phyloP scores from a whole-genome alignment of 345 rosid genomes.

The Laguncularia racemosa region DNA sequence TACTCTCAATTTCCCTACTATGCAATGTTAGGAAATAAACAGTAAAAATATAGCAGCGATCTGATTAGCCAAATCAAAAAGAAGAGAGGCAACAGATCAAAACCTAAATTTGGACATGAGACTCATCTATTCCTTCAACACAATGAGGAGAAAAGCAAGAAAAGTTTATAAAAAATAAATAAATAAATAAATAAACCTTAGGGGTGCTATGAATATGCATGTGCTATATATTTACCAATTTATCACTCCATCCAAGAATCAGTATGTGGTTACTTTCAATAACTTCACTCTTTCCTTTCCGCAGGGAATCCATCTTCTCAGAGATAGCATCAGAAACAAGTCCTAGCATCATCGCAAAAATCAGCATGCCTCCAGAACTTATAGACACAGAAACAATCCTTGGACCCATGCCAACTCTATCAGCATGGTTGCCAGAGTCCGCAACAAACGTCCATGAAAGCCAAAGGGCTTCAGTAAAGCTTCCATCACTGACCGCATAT shows the following conservation, averaged over 20 bases:
- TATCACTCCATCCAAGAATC: constrained; percentile 95
- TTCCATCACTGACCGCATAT: constrained; percentile 74
- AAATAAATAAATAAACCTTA: not conserved
- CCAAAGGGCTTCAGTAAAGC: constrained; percentile 86
- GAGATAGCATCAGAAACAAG: constrained; percentile 89
- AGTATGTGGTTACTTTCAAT: constrained; percentile 78
- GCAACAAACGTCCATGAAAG: constrained; percentile 91
- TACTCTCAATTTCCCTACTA: too few species aligned
- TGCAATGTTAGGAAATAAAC: too few species aligned
- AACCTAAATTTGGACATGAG: too few species aligned
- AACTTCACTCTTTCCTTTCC: constrained; percentile 94
- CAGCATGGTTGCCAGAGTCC: constrained; percentile 88
- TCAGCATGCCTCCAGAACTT: constrained; percentile 92
- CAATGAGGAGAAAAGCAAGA: too few species aligned
- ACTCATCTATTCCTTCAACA: too few species aligned
- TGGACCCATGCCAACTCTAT: constrained; percentile 66
- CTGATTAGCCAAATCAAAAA: too few species aligned
- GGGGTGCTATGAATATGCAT: not conserved
- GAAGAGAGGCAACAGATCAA: too few species aligned
- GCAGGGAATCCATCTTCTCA: constrained; percentile 84
- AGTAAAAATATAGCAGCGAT: too few species aligned
- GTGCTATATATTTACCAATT: constrained; percentile 43
- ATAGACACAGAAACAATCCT: constrained; percentile 85
- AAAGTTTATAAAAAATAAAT: too few species aligned
- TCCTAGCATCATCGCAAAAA: constrained; percentile 95